Percentiles rank a stretch among this genome's conserved stretches.
Conservation (phyloP, 1,284 basidiomycete genomes). For the Malassezia restricta region DNA sequence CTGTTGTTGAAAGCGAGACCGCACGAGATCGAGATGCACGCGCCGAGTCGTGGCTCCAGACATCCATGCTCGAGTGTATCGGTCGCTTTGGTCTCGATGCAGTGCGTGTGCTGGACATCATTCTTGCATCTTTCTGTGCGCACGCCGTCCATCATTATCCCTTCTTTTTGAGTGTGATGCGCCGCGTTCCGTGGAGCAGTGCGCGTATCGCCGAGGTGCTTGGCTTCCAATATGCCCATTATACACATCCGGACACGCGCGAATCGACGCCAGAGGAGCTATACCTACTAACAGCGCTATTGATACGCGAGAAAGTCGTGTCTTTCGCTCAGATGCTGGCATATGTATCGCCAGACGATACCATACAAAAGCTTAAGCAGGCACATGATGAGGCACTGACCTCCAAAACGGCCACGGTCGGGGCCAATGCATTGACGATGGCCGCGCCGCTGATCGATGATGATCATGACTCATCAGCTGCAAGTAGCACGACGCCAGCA, state of each 20-base stretch:
- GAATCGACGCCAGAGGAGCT: constrained; percentile 59
- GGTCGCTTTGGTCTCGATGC: constrained; percentile 91
- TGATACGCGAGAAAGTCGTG: constrained; percentile 78
- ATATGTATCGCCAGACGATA: constrained; percentile 54
- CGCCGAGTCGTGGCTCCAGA: constrained; percentile 36
- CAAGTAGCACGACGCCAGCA: constrained; percentile 18
- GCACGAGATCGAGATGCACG: constrained; percentile 22
- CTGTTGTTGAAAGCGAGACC: constrained; percentile 28
- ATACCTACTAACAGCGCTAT: constrained; percentile 68
- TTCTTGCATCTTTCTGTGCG: constrained; percentile 76
- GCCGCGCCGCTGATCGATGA: constrained; percentile 68
- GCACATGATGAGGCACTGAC: constrained; percentile 61
- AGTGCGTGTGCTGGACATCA: constrained; percentile 80
- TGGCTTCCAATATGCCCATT: constrained; percentile 87
- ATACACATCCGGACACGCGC: constrained; percentile 53
- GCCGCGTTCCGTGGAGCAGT: constrained; percentile 64
- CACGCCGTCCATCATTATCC: constrained; percentile 70
- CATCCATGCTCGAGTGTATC: constrained; percentile 33
- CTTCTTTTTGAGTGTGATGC: constrained; percentile 81
- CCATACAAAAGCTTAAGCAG: constrained; percentile 50
- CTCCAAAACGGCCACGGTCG: constrained; percentile 53
- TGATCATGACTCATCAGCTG: constrained; percentile 47
- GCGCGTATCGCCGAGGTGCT: constrained; percentile 55
- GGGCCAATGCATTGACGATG: constrained; percentile 66
- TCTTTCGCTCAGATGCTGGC: constrained; percentile 71